Percentiles rank a stretch among this genome's conserved stretches.
Evolutionary conservation across 176 grass and related monocot genomes (phyloP).

Genomic region (Aegilops longissima): DNA sequence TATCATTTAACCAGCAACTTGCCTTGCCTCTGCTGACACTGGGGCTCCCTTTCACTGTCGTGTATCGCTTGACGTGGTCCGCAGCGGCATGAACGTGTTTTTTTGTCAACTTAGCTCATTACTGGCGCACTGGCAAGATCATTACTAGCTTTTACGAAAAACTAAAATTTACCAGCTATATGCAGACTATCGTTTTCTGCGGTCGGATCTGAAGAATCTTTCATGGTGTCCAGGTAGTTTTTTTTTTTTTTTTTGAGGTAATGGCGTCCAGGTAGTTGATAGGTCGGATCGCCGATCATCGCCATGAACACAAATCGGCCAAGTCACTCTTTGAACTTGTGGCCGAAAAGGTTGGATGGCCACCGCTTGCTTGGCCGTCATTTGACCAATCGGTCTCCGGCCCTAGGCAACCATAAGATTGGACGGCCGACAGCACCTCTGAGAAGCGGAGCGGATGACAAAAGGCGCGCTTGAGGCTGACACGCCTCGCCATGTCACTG

Average conservation of each 20-base stretch:
- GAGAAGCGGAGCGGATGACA: not conserved
- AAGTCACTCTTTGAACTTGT: slow-evolving; percentile 24
- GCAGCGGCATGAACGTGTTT: not conserved
- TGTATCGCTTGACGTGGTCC: not conserved
- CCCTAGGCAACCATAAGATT: not conserved
- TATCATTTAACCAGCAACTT: not conserved
- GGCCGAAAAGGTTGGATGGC: slow-evolving; percentile 17
- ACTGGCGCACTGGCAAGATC: not conserved
- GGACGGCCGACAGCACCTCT: slow-evolving; percentile 14
- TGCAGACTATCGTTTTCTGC: not conserved
- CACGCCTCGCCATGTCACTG: not conserved
- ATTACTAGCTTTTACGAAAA: not conserved
- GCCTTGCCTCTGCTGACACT: not conserved
- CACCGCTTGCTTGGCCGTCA: not conserved
- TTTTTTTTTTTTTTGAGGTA: no score
- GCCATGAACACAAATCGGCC: not conserved
- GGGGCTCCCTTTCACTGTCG: not conserved
- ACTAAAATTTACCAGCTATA: not conserved
- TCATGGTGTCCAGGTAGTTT: not conserved
- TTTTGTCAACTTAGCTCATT: not conserved
- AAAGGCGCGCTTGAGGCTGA: not conserved
- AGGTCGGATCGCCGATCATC: not conserved
- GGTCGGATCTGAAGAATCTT: not conserved
- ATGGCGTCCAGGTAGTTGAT: not conserved
- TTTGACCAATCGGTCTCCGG: not conserved